A percentile compares a stretch with the other conserved stretches of the same genome.
These are phyloP conservation scores for Pleodorina starrii DNA, from an alignment of 139 green algal species.

Conservation along the genomic window DNA sequence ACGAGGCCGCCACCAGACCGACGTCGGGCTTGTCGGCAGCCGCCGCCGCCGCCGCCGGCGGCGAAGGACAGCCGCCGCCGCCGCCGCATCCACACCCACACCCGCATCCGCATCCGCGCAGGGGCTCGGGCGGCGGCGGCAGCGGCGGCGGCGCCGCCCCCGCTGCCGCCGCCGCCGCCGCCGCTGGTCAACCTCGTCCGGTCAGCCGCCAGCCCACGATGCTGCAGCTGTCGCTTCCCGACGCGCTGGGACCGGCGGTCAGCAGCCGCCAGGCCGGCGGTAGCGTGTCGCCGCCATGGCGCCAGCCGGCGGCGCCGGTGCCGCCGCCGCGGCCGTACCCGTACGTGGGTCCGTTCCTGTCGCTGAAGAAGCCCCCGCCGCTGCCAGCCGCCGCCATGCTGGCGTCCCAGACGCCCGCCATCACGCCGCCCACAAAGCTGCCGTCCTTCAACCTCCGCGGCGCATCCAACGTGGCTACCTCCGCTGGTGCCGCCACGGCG, in stretches of 20 bases:
- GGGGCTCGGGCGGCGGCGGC: not conserved
- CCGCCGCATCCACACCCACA: not conserved
- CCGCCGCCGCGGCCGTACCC: not conserved
- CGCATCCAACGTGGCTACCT: not conserved
- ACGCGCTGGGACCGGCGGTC: not conserved
- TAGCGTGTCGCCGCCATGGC: not conserved
- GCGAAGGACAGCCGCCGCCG: not conserved
- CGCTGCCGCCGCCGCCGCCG: not conserved
- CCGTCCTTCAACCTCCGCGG: not conserved
- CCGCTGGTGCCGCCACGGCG: not conserved
- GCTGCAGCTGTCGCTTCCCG: not conserved
- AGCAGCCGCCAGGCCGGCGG: not conserved
- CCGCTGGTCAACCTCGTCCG: not conserved
- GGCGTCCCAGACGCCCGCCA: no score
- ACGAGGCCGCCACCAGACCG: not conserved
- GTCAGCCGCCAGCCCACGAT: not conserved
- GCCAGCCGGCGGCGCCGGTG: not conserved
- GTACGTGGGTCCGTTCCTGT: slow-evolving; percentile 27
- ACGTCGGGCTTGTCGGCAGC: not conserved
- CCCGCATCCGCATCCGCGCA: not conserved
- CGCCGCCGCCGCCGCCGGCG: not conserved
- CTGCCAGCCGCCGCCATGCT: not conserved
- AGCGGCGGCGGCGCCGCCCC: not conserved
- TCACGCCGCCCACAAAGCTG: not conserved
- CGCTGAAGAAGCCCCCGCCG: not conserved